phyloP scores from a whole-genome alignment of 1,284 basidiomycete genomes.

The Agaricales sp. region DNA sequence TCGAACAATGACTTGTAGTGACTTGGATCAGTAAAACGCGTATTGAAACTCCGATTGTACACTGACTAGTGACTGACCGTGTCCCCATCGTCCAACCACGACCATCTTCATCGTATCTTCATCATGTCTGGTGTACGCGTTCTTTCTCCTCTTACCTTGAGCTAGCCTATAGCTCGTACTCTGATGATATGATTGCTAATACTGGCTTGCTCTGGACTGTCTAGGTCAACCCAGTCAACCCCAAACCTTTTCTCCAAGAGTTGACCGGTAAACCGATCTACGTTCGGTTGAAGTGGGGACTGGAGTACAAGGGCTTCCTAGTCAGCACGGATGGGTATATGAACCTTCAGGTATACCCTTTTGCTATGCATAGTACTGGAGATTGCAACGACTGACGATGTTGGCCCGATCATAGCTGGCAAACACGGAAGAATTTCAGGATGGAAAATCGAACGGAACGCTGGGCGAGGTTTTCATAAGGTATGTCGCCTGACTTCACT shows the following conservation, averaged over 20 bases:
- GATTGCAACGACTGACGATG: too few relatives aligned
- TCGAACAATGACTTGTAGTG: background rate
- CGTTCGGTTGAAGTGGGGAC: conserved; percentile 96
- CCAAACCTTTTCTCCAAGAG: conserved; percentile 97
- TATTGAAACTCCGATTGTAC: background rate
- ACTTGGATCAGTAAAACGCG: background rate
- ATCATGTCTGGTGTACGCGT: background rate
- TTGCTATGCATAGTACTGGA: conserved; percentile 6
- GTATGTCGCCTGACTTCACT: conserved; percentile 32
- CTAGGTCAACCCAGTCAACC: conserved; percentile 90
- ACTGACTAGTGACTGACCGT: background rate
- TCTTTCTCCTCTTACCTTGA: conserved; percentile 12
- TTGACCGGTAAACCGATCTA: conserved; percentile 95
- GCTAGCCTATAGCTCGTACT: conserved; percentile 12
- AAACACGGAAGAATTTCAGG: conserved; percentile 97
- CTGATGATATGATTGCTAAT: conserved; percentile 6
- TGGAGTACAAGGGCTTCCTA: conserved; percentile 98
- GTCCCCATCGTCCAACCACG: too few relatives aligned
- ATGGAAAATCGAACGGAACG: conserved; percentile 91
- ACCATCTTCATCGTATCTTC: background rate
- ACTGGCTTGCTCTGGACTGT: conserved; percentile 3
- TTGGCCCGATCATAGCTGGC: conserved; percentile 78
- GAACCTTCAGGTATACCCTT: conserved; percentile 83
- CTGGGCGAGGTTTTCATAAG: conserved; percentile 98
- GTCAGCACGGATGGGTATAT: conserved; percentile 99